Evolutionary conservation across 2,329 filamentous ascomycete genomes (phyloP).

Genomic region (Verticillium klebahnii): DNA sequence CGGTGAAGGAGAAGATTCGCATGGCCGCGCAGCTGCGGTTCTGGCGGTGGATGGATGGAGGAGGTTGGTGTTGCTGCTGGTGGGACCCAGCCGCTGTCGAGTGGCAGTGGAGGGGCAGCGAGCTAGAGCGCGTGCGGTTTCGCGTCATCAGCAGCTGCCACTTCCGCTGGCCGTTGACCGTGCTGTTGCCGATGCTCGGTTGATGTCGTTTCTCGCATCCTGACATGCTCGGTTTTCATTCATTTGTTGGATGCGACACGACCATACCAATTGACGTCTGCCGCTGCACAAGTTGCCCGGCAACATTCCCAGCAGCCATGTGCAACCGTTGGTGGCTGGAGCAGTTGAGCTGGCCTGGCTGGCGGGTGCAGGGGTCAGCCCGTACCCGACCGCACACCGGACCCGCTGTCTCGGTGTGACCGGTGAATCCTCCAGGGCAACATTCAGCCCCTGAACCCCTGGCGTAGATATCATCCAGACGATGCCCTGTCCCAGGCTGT

Average conservation of each 20-base stretch:
- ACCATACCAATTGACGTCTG: not conserved
- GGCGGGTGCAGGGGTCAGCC: not conserved
- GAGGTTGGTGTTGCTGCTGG: conserved; percentile 4
- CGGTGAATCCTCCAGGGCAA: no score
- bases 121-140: not conserved
- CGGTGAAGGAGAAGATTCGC: not conserved
- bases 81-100: conserved; percentile 1
- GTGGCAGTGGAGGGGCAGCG: not conserved
- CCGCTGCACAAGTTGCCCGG: not conserved
- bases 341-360: not conserved
- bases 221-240: not conserved
- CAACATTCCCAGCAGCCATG: not conserved
- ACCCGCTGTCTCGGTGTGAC: no score
- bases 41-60: not conserved
- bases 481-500: no score
- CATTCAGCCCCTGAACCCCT: no score
- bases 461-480: no score
- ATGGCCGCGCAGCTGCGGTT: not conserved
- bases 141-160: not conserved
- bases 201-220: not conserved
- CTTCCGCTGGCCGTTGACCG: no score
- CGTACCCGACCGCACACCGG: no score
- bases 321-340: not conserved
- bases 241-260: not conserved
- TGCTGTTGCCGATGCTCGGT: no score